Percentiles rank a stretch among this genome's conserved stretches.
phyloP scores from a whole-genome alignment of 2,329 filamentous ascomycete species.

The Shiraia bambusicola region DNA sequence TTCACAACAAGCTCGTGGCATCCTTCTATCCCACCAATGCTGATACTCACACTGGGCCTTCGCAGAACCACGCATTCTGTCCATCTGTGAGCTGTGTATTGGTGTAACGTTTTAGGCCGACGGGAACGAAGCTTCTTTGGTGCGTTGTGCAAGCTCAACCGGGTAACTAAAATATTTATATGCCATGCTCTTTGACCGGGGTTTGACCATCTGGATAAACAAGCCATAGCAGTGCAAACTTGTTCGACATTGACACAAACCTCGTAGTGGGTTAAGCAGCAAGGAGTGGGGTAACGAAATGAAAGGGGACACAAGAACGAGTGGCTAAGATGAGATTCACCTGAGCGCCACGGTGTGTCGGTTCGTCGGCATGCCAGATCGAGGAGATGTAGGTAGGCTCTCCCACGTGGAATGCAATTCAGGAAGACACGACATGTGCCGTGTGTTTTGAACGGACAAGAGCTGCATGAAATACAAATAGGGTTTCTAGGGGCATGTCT shows the following conservation, averaged over 20 bases:
- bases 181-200: constrained; percentile 2
- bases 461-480: constrained; percentile 7
- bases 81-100: constrained; percentile 14
- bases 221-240: constrained; percentile 8
- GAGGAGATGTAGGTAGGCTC: constrained; percentile 12
- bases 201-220: constrained; percentile 8
- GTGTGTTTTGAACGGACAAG: constrained; percentile 10
- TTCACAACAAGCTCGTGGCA: constrained; percentile 3
- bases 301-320: constrained; percentile 28
- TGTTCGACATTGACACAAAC: constrained; percentile 13
- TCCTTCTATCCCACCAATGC: constrained; percentile 14
- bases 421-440: constrained; percentile 25
- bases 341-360: constrained; percentile 15
- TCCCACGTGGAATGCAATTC: constrained; percentile 34
- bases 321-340: constrained; percentile 18
- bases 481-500: constrained; percentile 3
- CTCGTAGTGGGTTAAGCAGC: constrained; percentile 14
- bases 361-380: constrained; percentile 19
- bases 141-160: constrained; percentile 13
- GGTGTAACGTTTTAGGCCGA: constrained; percentile 13
- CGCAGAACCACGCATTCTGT: constrained; percentile 6
- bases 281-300: constrained; percentile 26
- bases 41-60: constrained; percentile 9
- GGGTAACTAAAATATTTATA: constrained; percentile 20
- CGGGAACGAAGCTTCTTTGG: constrained; percentile 9